These are phyloP conservation scores for Lachancea meyersii DNA, from an alignment of 805 yeast genomes.

Conservation along the genomic window DNA sequence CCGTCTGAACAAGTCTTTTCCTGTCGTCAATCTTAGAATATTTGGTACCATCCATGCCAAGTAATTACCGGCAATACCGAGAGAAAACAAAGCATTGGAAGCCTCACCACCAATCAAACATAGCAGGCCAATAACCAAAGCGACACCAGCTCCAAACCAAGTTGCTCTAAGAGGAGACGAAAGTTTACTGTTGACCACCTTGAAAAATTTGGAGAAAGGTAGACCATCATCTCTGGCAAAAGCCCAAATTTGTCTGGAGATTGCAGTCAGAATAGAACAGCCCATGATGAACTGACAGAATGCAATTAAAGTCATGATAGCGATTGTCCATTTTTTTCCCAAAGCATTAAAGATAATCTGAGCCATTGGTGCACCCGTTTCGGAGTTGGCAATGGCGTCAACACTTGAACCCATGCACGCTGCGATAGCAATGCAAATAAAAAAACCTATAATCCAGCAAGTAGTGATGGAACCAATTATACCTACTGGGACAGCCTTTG, in stretches of 20 bases:
- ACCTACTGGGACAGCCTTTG: conserved; percentile 57
- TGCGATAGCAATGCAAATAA: conserved; percentile 44
- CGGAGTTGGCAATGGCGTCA: conserved; percentile 36
- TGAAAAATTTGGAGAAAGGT: conserved; percentile 49
- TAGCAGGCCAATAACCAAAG: conserved; percentile 34
- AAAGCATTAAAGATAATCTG: conserved; percentile 55
- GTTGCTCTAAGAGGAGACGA: conserved; percentile 61
- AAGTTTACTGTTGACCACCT: conserved; percentile 46
- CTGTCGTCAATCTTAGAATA: conserved; percentile 35
- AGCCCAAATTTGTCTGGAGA: conserved; percentile 65
- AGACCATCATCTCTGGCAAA: conserved; percentile 69
- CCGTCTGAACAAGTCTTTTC: conserved; percentile 44
- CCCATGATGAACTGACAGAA: conserved; percentile 63
- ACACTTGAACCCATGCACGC: conserved; percentile 47
- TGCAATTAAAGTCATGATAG: conserved; percentile 52
- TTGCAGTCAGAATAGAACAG: conserved; percentile 50
- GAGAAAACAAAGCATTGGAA: conserved; percentile 37
- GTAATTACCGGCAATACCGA: conserved; percentile 36
- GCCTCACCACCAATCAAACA: conserved; percentile 36
- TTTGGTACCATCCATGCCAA: conserved; percentile 36
- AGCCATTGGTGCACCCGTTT: conserved; percentile 59
- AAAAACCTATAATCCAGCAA: conserved; percentile 53
- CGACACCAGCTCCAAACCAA: conserved; percentile 31
- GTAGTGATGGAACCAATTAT: conserved; percentile 49
- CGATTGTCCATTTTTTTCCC: conserved; percentile 59